Conservation (phyloP, 176 grass and related monocot genomes). For the Phragmites australis region DNA sequence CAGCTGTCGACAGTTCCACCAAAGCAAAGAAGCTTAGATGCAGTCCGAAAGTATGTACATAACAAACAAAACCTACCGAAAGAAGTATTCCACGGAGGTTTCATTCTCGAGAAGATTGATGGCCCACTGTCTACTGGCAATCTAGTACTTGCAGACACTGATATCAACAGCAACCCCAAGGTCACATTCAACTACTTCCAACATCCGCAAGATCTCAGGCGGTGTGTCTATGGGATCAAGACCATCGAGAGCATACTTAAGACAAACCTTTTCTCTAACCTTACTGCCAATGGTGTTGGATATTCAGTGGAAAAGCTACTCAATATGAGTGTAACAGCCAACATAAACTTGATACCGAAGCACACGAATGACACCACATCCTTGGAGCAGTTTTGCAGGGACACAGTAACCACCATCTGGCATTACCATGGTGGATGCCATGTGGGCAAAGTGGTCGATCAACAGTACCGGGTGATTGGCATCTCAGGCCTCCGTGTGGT, state of each 20-base stretch:
- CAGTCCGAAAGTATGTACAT: constrained; percentile 52
- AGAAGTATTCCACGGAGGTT: constrained; percentile 83
- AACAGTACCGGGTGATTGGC: constrained; percentile 51
- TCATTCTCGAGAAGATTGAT: constrained; percentile 82
- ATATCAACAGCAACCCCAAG: constrained; percentile 56
- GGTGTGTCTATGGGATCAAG: constrained; percentile 64
- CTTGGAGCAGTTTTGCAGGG: constrained; percentile 80
- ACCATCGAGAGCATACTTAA: constrained; percentile 57
- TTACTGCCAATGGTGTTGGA: constrained; percentile 32
- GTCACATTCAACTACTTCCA: constrained; percentile 93
- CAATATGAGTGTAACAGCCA: constrained; percentile 72
- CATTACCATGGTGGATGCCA: constrained; percentile 91
- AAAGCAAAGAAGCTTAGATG: constrained; percentile 65
- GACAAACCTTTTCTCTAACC: constrained; percentile 54
- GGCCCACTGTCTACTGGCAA: constrained; percentile 65
- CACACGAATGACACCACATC: constrained; percentile 73
- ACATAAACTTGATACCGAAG: constrained; percentile 83
- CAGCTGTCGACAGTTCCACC: constrained; percentile 85
- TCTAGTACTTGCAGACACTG: constrained; percentile 50
- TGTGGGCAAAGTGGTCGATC: constrained; percentile 73
- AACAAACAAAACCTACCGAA: constrained; percentile 61
- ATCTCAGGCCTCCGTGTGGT: constrained; percentile 56
- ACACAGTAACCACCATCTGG: constrained; percentile 82
- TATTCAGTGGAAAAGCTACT: constrained; percentile 59
- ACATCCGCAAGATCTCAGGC: constrained; percentile 59